These are phyloP conservation scores for Aspergillus versicolor DNA, from an alignment of 2,329 filamentous ascomycete species.

Conservation along the genomic window DNA sequence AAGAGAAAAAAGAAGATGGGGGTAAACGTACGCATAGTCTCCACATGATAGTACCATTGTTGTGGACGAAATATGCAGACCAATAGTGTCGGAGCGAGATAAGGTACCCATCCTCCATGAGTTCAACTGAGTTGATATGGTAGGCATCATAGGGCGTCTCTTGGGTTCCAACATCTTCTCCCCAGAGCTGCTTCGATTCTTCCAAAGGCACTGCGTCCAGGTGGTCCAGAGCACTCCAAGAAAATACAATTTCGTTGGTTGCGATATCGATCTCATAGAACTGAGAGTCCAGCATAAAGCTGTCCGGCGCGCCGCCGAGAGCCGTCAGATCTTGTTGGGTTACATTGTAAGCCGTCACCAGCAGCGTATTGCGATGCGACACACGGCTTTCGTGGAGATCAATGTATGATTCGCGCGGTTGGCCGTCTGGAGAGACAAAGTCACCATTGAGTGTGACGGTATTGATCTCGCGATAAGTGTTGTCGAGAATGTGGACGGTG, in stretches of 20 bases:
- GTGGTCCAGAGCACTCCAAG: slow-evolving; percentile 37
- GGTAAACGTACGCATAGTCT: slow-evolving; percentile 20
- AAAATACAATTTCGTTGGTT: slow-evolving; percentile 33
- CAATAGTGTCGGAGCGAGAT: slow-evolving; percentile 39
- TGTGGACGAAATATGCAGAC: slow-evolving; percentile 31
- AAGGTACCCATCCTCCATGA: slow-evolving; percentile 33
- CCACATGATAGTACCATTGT: slow-evolving; percentile 32
- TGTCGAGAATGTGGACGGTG: slow-evolving; percentile 32
- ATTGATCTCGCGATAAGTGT: slow-evolving; percentile 34
- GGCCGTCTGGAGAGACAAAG: slow-evolving; percentile 25
- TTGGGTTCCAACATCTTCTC: slow-evolving; percentile 16
- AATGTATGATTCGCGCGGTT: slow-evolving; percentile 28
- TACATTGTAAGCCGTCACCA: slow-evolving; percentile 37
- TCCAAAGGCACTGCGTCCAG: slow-evolving; percentile 28
- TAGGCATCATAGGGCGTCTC: slow-evolving; percentile 35
- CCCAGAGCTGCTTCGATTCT: slow-evolving; percentile 26
- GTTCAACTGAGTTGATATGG: slow-evolving; percentile 36
- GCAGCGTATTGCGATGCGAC: slow-evolving; percentile 32
- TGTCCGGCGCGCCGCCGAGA: slow-evolving; percentile 29
- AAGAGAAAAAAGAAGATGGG: too few species aligned
- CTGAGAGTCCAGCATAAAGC: slow-evolving; percentile 34
- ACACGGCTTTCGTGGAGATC: slow-evolving; percentile 38
- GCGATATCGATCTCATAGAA: slow-evolving; percentile 37
- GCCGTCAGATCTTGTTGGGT: slow-evolving; percentile 32
- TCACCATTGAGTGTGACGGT: slow-evolving; percentile 28